Conservation (phyloP, 257 asterid species). For the Capsicum rhomboideum region DNA sequence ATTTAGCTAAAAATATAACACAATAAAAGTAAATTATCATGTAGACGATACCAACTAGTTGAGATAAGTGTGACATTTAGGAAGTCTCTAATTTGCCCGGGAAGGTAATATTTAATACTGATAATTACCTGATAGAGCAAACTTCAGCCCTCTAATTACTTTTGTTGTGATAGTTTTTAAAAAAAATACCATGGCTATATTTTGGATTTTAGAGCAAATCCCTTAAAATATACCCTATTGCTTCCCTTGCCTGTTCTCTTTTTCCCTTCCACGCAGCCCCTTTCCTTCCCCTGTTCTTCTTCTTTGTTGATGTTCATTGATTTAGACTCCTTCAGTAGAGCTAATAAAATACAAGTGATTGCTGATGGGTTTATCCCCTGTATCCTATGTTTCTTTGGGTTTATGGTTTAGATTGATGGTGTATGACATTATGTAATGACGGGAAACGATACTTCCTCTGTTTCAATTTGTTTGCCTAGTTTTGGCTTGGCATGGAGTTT, state of each 20-base stretch:
- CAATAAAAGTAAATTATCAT: neutral
- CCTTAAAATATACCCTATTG: neutral
- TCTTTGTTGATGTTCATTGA: no score
- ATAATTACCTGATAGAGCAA: neutral
- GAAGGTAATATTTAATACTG: neutral
- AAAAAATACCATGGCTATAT: neutral
- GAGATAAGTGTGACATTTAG: neutral
- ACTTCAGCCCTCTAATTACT: neutral
- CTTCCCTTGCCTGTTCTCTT: neutral
- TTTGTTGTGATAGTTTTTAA: neutral
- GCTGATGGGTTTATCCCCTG: no score
- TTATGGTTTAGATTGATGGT: no score
- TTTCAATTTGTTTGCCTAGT: no score
- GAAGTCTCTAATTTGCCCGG: neutral
- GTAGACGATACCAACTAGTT: neutral
- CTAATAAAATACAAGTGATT: no score
- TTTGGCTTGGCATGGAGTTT: no score
- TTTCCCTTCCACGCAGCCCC: neutral
- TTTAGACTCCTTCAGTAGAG: no score
- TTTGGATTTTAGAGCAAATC: neutral
- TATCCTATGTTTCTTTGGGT: no score
- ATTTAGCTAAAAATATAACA: neutral
- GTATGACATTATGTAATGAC: no score
- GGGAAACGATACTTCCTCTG: no score
- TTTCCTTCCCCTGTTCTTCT: no score